Conservation (phyloP, 495 filamentous ascomycete species). For the Aspergillus indologenus region DNA sequence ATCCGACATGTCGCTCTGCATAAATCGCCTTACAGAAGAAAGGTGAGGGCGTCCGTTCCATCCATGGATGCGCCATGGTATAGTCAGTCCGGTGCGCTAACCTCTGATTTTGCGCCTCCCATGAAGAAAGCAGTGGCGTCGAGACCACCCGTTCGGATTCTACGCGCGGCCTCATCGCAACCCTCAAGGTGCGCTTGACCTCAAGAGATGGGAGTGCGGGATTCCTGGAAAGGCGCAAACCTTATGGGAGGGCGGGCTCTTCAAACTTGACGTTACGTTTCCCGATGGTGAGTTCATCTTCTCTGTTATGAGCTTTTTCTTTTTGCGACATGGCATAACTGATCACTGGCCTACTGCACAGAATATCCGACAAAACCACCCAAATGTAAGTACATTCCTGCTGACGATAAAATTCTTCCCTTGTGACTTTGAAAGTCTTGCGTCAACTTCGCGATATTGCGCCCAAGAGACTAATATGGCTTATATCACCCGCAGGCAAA, state of each 20-base stretch:
- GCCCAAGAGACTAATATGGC: neutral
- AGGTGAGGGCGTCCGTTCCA: conserved; percentile 51
- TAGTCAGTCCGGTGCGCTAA: neutral
- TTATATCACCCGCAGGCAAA: conserved; percentile 64
- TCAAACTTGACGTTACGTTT: conserved; percentile 89
- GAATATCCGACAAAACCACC: conserved; percentile 99
- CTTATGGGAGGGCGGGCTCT: conserved; percentile 92
- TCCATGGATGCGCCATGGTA: neutral
- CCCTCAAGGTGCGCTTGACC: conserved; percentile 74
- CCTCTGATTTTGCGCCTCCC: neutral
- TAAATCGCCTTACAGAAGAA: conserved; percentile 87
- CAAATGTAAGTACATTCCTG: conserved; percentile 63
- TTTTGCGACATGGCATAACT: conserved; percentile 8
- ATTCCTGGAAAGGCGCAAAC: conserved; percentile 95
- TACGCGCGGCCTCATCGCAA: conserved; percentile 85
- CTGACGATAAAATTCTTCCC: neutral
- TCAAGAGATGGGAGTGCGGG: conserved; percentile 95
- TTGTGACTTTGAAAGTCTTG: neutral
- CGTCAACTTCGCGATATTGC: neutral
- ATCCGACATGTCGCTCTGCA: conserved; percentile 73
- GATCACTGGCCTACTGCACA: conserved; percentile 38
- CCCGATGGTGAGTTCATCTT: conserved; percentile 73
- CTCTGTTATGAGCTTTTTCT: neutral
- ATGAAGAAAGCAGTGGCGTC: conserved; percentile 88
- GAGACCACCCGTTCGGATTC: conserved; percentile 97